Evolutionary conservation across 306 rosid genomes (phyloP).

Genomic region (Elaeagnus macrophylla): DNA sequence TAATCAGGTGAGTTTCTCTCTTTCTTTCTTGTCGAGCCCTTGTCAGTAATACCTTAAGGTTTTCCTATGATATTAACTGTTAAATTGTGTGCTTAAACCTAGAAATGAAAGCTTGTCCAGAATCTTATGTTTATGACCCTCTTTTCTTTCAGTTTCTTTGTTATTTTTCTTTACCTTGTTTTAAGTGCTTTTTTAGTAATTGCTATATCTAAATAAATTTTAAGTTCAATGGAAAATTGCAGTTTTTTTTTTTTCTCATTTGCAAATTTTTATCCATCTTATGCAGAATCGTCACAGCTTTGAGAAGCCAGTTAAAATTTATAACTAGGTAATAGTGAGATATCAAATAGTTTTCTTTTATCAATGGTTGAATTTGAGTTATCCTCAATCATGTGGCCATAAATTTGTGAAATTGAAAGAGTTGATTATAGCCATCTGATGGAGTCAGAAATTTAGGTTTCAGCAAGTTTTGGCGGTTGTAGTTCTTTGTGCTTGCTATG

Average conservation of each 20-base stretch:
- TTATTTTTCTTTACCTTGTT: too few relatives aligned
- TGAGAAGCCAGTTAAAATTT: conserved; percentile 89
- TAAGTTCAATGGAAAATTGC: not conserved
- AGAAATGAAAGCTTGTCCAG: too few relatives aligned
- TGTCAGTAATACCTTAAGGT: not conserved
- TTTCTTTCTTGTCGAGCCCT: too few relatives aligned
- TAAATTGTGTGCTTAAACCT: too few relatives aligned
- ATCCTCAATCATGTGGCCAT: conserved; percentile 30
- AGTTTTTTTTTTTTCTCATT: not conserved
- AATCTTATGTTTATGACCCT: too few relatives aligned
- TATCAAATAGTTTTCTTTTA: conserved; percentile 13
- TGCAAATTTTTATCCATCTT: conserved; percentile 11
- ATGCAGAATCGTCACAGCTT: conserved; percentile 77
- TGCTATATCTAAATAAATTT: too few relatives aligned
- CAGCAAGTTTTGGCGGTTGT: conserved; percentile 45
- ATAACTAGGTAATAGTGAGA: conserved; percentile 48
- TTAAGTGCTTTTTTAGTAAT: too few relatives aligned
- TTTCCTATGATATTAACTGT: too few relatives aligned
- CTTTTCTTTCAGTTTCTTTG: too few relatives aligned
- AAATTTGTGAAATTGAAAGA: conserved; percentile 27
- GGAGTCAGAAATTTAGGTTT: conserved; percentile 33
- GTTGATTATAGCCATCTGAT: too few relatives aligned
- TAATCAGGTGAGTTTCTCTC: conserved; percentile 46
- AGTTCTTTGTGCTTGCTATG: conserved; percentile 43
- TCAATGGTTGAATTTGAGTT: conserved; percentile 31